Conservation (phyloP, 768 basidiomycete species). For the Mycena galopus region DNA sequence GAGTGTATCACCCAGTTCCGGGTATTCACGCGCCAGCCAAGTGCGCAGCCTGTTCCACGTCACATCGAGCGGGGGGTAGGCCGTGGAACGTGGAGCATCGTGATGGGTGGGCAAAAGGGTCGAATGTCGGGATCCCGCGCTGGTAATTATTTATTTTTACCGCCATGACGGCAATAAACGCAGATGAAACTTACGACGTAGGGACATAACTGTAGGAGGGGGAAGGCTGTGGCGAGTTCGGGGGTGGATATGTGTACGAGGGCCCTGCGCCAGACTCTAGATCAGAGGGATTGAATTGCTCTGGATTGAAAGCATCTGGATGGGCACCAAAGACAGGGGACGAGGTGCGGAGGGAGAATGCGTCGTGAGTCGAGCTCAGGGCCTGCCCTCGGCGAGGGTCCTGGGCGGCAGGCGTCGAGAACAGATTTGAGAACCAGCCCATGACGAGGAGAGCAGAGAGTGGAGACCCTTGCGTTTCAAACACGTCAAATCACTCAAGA, state of each 20-base stretch:
- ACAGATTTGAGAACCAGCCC: constrained; percentile 82
- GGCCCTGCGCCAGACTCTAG: constrained; percentile 59
- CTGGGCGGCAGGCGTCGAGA: constrained; percentile 64
- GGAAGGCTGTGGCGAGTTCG: constrained; percentile 72
- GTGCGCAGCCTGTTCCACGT: constrained; percentile 88
- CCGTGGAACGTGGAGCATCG: constrained; percentile 59
- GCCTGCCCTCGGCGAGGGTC: constrained; percentile 71
- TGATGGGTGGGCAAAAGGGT: constrained; percentile 80
- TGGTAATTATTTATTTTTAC: constrained; percentile 27
- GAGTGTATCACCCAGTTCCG: constrained; percentile 95
- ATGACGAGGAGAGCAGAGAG: constrained; percentile 51
- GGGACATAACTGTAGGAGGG: constrained; percentile 72
- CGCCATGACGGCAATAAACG: background rate
- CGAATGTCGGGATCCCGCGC: constrained; percentile 54
- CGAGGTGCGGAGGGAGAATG: constrained; percentile 86
- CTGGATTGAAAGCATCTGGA: constrained; percentile 72
- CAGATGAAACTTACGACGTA: constrained; percentile 60
- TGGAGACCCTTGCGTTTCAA: too few species aligned
- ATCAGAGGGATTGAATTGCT: constrained; percentile 64
- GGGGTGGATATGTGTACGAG: constrained; percentile 86
- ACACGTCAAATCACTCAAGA: too few species aligned
- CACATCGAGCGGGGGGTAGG: constrained; percentile 83
- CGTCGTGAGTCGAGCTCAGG: constrained; percentile 85
- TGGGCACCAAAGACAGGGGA: constrained; percentile 69
- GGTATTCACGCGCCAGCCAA: constrained; percentile 91